These are phyloP conservation scores for Cetraspora pellucida DNA, from an alignment of 192 early-diverging fungal species.

Conservation along the genomic window DNA sequence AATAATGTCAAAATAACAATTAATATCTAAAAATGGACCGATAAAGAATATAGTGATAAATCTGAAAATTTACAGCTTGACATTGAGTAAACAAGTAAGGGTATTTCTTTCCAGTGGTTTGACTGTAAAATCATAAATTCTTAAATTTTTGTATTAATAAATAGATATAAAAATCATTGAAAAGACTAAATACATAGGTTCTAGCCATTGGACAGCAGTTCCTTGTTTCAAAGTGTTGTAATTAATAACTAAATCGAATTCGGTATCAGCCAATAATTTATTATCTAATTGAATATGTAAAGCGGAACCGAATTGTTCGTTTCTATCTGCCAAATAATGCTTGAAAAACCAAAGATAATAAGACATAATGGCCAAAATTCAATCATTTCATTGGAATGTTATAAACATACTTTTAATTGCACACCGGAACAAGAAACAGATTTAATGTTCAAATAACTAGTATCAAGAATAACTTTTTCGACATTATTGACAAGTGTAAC, in stretches of 20 bases:
- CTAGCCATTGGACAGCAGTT: constrained; percentile 91
- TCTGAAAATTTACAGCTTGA: constrained; percentile 60
- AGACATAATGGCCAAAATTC: not conserved
- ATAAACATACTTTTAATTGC: constrained; percentile 32
- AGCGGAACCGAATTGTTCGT: constrained; percentile 73
- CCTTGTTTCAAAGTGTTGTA: constrained; percentile 83
- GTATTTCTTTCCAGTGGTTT: constrained; percentile 90
- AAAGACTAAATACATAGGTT: constrained; percentile 57
- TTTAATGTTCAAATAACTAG: constrained; percentile 61
- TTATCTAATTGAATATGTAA: constrained; percentile 65
- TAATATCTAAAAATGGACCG: not conserved
- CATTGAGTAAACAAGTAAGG: constrained; percentile 99
- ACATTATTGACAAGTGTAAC: constrained; percentile 56
- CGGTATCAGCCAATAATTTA: constrained; percentile 46
- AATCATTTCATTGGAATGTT: not conserved
- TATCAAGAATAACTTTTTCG: constrained; percentile 70
- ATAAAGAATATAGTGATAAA: not conserved
- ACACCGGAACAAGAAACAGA: constrained; percentile 38
- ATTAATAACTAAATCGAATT: constrained; percentile 62
- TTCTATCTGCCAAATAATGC: constrained; percentile 54
- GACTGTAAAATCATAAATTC: constrained; percentile 46
- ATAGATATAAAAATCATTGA: not conserved
- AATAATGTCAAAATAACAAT: too few species aligned
- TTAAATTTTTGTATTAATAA: not conserved
- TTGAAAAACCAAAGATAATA: constrained; percentile 20